phyloP scores from a whole-genome alignment of 2,329 filamentous ascomycete genomes.

The Stemphylium lycopersici region DNA sequence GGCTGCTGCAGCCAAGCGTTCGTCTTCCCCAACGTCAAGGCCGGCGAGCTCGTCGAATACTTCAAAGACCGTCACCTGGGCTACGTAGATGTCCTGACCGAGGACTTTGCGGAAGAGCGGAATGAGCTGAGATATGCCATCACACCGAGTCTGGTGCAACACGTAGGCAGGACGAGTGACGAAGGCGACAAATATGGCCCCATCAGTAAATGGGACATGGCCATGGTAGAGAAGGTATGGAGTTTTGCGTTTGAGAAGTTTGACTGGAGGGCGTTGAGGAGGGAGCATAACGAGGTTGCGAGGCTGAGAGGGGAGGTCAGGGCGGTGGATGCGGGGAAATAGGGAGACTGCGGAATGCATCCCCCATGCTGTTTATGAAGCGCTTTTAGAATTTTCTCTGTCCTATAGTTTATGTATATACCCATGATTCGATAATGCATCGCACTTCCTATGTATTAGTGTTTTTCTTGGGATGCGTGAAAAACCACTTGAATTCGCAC shows the following conservation, averaged over 20 bases:
- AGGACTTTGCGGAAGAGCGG: constrained; percentile 51
- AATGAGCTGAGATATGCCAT: constrained; percentile 50
- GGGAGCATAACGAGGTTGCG: constrained; percentile 36
- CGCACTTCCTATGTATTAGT: too few relatives aligned
- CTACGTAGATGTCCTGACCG: constrained; percentile 50
- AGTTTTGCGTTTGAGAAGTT: constrained; percentile 49
- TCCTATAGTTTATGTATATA: constrained; percentile 1
- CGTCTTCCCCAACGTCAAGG: constrained; percentile 50
- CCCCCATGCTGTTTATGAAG: neutral
- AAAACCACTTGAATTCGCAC: too few relatives aligned
- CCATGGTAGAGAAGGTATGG: constrained; percentile 48
- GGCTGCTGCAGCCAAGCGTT: constrained; percentile 55
- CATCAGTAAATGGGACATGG: constrained; percentile 36
- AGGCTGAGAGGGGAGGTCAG: constrained; percentile 4
- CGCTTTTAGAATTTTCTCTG: neutral
- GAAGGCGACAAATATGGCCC: constrained; percentile 38
- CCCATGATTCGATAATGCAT: neutral
- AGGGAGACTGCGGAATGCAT: neutral
- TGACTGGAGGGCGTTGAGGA: constrained; percentile 31
- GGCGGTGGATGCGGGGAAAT: neutral
- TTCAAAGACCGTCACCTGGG: constrained; percentile 43
- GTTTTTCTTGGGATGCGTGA: too few relatives aligned
- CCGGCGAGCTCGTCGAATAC: constrained; percentile 35
- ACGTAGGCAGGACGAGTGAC: constrained; percentile 51
- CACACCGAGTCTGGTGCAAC: constrained; percentile 53